Evolutionary conservation across 176 grass and related monocot species (phyloP).

Genomic region (Bromus sterilis): DNA sequence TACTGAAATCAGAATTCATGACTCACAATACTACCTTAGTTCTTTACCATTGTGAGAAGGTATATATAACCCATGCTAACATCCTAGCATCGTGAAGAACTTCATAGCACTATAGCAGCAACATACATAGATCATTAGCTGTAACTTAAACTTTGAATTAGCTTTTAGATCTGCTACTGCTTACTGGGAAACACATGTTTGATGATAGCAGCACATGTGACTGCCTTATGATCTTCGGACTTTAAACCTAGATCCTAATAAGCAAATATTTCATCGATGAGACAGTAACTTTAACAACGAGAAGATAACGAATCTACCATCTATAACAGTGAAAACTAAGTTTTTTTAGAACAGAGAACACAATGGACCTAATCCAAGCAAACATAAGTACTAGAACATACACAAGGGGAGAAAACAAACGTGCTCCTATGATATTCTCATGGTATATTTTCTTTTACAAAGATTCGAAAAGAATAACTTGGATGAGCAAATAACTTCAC

Average conservation of each 20-base stretch:
- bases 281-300: conserved; percentile 9
- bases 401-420: not conserved
- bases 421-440: conserved; percentile 15
- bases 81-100: conserved; percentile 5
- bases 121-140: not conserved
- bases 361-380: not conserved
- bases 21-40: not conserved
- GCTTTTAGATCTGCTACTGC: conserved; percentile 4
- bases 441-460: conserved; percentile 12
- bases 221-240: not conserved
- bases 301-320: not conserved
- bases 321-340: not conserved
- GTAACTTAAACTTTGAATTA: not conserved
- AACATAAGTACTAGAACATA: not conserved
- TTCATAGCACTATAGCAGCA: not conserved
- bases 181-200: not conserved
- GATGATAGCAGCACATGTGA: not conserved
- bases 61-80: not conserved
- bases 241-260: not conserved
- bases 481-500: conserved; percentile 28
- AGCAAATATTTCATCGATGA: not conserved
- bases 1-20: not conserved
- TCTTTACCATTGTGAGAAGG: not conserved
- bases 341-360: not conserved
- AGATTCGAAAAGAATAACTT: conserved; percentile 29